These are phyloP conservation scores for Pulveroboletus sp. DNA, from an alignment of 768 basidiomycete species.

Conservation along the genomic window DNA sequence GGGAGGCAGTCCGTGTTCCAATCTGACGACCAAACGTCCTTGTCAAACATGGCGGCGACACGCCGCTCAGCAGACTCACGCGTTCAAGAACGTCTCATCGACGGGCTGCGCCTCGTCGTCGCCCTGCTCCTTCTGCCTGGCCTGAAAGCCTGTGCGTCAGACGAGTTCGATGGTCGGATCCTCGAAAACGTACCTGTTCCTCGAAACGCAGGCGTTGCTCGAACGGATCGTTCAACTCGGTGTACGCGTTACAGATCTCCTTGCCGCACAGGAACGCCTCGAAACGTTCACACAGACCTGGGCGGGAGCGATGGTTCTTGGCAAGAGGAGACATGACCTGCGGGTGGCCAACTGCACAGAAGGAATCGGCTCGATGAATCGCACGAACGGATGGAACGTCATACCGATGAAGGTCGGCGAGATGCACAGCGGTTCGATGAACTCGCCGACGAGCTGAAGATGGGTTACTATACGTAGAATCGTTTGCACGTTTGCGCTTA, in stretches of 20 bases:
- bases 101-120: constrained; percentile 98
- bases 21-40: constrained; percentile 53
- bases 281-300: constrained; percentile 97
- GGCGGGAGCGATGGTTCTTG: constrained; percentile 96
- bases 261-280: constrained; percentile 98
- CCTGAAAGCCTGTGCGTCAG: constrained; percentile 33
- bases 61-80: constrained; percentile 52
- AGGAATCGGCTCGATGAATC: neutral
- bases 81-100: constrained; percentile 93
- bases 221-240: constrained; percentile 98
- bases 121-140: constrained; percentile 90
- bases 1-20: constrained; percentile 96
- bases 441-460: constrained; percentile 89
- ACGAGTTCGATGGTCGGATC: neutral
- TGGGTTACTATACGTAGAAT: neutral
- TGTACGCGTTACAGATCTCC: constrained; percentile 99
- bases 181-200: constrained; percentile 61
- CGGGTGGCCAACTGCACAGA: constrained; percentile 79
- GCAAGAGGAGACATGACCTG: constrained; percentile 99
- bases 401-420: constrained; percentile 92
- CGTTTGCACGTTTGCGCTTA: constrained; percentile 21
- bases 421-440: constrained; percentile 94
- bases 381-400: constrained; percentile 5
- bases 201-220: constrained; percentile 94
- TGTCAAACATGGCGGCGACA: no score